A percentile compares a stretch with the other conserved stretches of the same genome.
phyloP scores from a whole-genome alignment of 768 basidiomycete species.

The Termitomyces sp. region DNA sequence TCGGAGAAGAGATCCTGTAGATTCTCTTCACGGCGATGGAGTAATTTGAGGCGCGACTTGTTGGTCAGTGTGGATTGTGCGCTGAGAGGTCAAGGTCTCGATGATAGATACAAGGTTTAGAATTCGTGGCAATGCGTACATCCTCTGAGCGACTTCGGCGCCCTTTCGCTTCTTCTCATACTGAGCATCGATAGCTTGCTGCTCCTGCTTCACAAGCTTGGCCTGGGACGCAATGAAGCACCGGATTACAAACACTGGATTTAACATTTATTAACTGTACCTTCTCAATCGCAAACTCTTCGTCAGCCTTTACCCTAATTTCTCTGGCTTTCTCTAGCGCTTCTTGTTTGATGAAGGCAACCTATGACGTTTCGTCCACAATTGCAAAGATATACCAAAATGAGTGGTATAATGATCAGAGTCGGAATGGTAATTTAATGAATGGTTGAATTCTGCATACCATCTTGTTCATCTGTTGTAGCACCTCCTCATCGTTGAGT shows the following conservation, averaged over 20 bases:
- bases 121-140: constrained; percentile 42
- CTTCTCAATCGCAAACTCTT: constrained; percentile 99
- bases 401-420: constrained; percentile 1
- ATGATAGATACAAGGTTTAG: constrained; percentile 1
- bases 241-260: not conserved
- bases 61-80: constrained; percentile 95
- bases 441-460: constrained; percentile 35
- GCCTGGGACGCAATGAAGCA: constrained; percentile 46
- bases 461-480: constrained; percentile 99
- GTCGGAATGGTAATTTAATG: constrained; percentile 4
- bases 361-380: constrained; percentile 38
- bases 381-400: not conserved
- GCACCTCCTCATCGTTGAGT: constrained; percentile 91
- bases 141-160: constrained; percentile 92
- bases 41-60: constrained; percentile 86
- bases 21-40: constrained; percentile 89
- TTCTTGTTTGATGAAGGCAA: constrained; percentile 98
- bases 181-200: constrained; percentile 88
- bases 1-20: constrained; percentile 83
- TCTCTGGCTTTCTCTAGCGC: constrained; percentile 96
- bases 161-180: constrained; percentile 97
- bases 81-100: constrained; percentile 33
- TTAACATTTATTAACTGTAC: constrained; percentile 28
- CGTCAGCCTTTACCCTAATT: constrained; percentile 95
- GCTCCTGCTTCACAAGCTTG: constrained; percentile 95